A percentile compares a stretch with the other conserved stretches of the same genome.
Conservation (phyloP, 306 rosid genomes). For the Carpinus viminea region DNA sequence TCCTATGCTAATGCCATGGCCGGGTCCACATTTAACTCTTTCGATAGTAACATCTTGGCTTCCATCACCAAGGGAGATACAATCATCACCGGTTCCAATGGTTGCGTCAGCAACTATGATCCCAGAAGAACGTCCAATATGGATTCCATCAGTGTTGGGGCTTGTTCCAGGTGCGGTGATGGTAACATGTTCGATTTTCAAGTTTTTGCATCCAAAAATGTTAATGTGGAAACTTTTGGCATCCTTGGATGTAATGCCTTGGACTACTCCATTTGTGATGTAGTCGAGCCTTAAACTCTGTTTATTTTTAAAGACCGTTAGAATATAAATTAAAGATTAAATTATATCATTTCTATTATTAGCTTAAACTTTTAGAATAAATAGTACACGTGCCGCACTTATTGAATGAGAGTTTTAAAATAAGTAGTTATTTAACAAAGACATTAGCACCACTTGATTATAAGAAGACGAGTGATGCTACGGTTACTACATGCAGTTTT, state of each 20-base stretch:
- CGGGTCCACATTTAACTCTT: constrained; percentile 20
- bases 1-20: constrained; percentile 32
- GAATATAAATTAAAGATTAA: too few species aligned
- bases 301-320: too few species aligned
- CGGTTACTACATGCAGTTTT: too few species aligned
- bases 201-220: constrained; percentile 9
- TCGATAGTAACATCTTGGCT: constrained; percentile 18
- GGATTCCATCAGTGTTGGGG: constrained; percentile 36
- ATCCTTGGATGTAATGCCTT: constrained; percentile 9
- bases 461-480: too few species aligned
- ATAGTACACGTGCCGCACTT: too few species aligned
- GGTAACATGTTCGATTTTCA: constrained; percentile 13
- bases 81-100: constrained; percentile 30
- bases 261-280: constrained; percentile 8
- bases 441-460: too few species aligned
- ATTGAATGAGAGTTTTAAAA: too few species aligned
- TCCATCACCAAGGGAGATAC: constrained; percentile 33
- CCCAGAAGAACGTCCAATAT: constrained; percentile 12
- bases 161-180: constrained; percentile 23
- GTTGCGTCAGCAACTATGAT: constrained; percentile 8
- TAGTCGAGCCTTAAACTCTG: constrained; percentile 5
- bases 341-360: too few species aligned
- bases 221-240: constrained; percentile 28
- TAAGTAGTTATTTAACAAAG: too few species aligned
- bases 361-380: too few species aligned